Evolutionary conservation across 176 grass and related monocot species (phyloP).

Genomic region (Bothriochloa decipiens): DNA sequence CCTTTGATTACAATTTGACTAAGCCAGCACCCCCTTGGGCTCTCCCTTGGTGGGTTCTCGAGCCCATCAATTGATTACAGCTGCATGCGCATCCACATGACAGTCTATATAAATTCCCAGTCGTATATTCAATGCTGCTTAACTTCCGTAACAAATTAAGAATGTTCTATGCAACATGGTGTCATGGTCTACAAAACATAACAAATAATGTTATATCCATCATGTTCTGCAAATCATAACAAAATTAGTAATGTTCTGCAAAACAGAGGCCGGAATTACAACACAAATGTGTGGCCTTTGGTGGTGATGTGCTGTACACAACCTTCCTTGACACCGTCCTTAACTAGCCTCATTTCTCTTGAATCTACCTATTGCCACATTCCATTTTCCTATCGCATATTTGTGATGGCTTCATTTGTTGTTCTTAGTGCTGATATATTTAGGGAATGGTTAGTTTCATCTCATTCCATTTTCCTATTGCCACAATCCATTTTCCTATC

Average conservation of each 20-base stretch:
- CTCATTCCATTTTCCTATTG: background rate
- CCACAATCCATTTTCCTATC: background rate
- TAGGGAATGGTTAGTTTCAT: background rate
- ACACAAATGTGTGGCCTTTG: background rate
- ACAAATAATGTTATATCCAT: background rate
- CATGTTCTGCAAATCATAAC: background rate
- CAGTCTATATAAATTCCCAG: background rate
- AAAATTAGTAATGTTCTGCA: background rate
- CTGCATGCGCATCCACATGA: too few species aligned
- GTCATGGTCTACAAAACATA: background rate
- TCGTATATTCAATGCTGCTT: background rate
- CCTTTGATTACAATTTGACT: too few species aligned
- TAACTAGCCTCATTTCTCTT: background rate
- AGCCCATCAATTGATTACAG: too few species aligned
- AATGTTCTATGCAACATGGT: background rate
- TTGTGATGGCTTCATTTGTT: background rate
- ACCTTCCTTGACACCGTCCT: background rate
- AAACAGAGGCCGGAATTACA: background rate
- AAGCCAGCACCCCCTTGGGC: too few species aligned
- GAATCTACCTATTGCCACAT: background rate
- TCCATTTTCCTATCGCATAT: background rate
- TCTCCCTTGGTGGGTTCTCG: too few species aligned
- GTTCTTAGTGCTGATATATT: background rate
- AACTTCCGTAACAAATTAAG: background rate
- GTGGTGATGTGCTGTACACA: background rate